phyloP scores from a whole-genome alignment of 2,329 filamentous ascomycete species.

The Anthostomella pinea region DNA sequence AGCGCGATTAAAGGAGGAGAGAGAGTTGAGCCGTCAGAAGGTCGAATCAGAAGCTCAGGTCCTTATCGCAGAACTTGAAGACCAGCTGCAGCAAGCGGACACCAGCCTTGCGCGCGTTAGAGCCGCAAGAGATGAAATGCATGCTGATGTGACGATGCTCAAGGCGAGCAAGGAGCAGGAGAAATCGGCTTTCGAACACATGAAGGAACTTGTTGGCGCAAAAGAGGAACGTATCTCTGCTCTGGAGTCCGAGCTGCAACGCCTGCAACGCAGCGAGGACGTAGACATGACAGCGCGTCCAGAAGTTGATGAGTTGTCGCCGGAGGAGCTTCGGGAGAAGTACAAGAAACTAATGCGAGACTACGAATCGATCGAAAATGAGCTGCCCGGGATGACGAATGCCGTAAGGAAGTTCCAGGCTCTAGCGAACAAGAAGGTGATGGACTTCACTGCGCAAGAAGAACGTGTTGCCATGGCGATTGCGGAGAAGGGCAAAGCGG shows the following conservation, averaged over 20 bases:
- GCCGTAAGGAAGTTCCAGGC: conserved; percentile 88
- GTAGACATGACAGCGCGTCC: conserved; percentile 43
- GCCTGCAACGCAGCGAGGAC: conserved; percentile 55
- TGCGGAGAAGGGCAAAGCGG: conserved; percentile 91
- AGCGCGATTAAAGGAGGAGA: conserved; percentile 79
- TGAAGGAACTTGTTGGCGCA: conserved; percentile 76
- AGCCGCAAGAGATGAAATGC: conserved; percentile 77
- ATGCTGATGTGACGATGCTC: conserved; percentile 76
- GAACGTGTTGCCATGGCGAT: conserved; percentile 71
- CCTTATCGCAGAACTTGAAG: conserved; percentile 73
- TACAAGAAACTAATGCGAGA: conserved; percentile 75
- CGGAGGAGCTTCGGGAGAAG: conserved; percentile 71
- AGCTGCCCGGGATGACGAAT: conserved; percentile 83
- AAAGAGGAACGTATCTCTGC: conserved; percentile 78
- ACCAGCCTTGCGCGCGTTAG: conserved; percentile 83
- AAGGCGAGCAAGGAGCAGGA: conserved; percentile 79
- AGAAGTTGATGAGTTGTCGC: conserved; percentile 56
- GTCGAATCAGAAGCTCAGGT: conserved; percentile 77
- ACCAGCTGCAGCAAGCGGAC: conserved; percentile 76
- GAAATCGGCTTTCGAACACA: conserved; percentile 63
- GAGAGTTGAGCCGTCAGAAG: conserved; percentile 76
- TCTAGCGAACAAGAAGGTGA: conserved; percentile 81
- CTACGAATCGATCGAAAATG: conserved; percentile 79
- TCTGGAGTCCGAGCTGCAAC: conserved; percentile 77
- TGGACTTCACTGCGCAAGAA: conserved; percentile 72